Evolutionary conservation across 768 basidiomycete genomes (phyloP), one percentile per base, ranked within the genome.

Genomic region (Trichaptum fuscoviolaceum): DNA sequence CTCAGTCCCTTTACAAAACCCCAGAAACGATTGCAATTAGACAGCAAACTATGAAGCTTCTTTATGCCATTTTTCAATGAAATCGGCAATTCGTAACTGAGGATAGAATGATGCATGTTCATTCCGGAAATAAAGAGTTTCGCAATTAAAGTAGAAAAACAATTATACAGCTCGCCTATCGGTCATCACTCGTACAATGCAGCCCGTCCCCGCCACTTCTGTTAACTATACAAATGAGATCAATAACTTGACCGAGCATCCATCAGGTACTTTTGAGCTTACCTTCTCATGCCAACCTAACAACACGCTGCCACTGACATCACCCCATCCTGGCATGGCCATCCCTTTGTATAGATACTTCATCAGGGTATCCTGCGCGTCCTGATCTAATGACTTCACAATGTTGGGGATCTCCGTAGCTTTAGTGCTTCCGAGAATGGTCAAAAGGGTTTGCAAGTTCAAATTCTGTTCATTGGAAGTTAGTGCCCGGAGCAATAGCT

Each of bases 331-430:
- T 1, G 82, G 80, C 72, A 83, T 76, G 20, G 82, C 85, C 96
- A 97, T 98, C 18, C 93, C 96, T 80, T 99, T 99, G 85, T 98
- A 99, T 18, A 99, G 81, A 74, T 96, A 99, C 75, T 96, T 96
- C 96, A 97, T 99, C 64, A 98, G 83, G 35, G 89, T 92, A 73
- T 97, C 96, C 73, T 95, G 93, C 58, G 84, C 79, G 63, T 92
- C 90, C 70, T 84, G 84, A 2, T 88, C 84, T 34, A 98, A 83
- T 0, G 82, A 75, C 72, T 88, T 91, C 75, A 97, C 83, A 63
- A 91, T 86, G 26, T 79, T 78, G 2, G 90, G 82, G 69, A 98
- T 93, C 69, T 98, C 96, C 1, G 92, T 84, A 6, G 94, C 81
- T 75, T 96, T 94, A 15, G 95, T 97, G 66, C 92, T 95, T 82